phyloP scores from a whole-genome alignment of 140 eudicot species.

The Cichorium intybus region DNA sequence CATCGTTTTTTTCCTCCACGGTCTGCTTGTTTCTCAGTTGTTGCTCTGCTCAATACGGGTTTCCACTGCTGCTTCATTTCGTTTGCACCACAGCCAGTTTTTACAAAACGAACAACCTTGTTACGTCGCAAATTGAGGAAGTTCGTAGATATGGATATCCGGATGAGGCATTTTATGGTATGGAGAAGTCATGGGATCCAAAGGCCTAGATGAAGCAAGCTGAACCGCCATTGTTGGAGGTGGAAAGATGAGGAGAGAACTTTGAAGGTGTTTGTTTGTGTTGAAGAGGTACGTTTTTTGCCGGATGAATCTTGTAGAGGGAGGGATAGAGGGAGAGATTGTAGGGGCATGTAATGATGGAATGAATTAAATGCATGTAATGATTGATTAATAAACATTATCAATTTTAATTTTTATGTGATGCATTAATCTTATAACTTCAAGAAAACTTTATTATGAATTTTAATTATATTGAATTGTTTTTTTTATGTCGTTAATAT shows the following conservation, averaged over 20 bases:
- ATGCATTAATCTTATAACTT: no score
- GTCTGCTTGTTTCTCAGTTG: no score
- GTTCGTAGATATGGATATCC: not conserved
- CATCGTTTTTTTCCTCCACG: slow-evolving; percentile 2
- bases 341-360: not conserved
- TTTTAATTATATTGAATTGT: no score
- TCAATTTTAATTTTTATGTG: no score
- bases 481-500: no score
- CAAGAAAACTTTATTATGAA: no score
- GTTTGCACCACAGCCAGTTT: no score
- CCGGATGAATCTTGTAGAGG: not conserved
- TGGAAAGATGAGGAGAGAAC: not conserved
- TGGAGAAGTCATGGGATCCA: not conserved
- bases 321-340: not conserved
- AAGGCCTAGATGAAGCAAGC: not conserved
- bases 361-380: slow-evolving; percentile 4
- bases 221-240: not conserved
- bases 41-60: no score
- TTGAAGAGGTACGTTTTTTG: no score
- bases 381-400: no score
- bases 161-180: not conserved
- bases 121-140: not conserved
- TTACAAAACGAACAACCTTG: not conserved
- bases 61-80: not conserved
- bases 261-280: not conserved